Evolutionary conservation across 768 basidiomycete genomes (phyloP).

Genomic region (Gelatoporia subvermispora): DNA sequence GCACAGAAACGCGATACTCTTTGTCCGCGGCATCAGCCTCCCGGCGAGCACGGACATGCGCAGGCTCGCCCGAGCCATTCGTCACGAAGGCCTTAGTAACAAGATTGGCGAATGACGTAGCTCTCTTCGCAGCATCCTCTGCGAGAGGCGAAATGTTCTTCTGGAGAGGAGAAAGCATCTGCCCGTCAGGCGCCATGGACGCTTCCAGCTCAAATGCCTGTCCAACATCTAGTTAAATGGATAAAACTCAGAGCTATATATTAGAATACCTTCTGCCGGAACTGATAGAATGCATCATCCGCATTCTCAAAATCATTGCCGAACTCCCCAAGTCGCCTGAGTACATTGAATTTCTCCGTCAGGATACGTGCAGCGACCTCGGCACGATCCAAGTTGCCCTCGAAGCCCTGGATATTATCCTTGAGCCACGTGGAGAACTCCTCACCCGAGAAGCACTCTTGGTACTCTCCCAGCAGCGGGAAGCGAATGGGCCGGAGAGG

Average conservation of each 20-base stretch:
- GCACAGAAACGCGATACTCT: slow-evolving; percentile 72
- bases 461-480: slow-evolving; percentile 79
- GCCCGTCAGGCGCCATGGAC: slow-evolving; percentile 14
- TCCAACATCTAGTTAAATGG: background rate
- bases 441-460: slow-evolving; percentile 83
- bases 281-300: slow-evolving; percentile 81
- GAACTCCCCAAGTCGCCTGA: slow-evolving; percentile 75
- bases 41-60: slow-evolving; percentile 61
- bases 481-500: slow-evolving; percentile 67
- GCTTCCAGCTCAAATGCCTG: slow-evolving; percentile 61
- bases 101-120: slow-evolving; percentile 62
- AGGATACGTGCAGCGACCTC: slow-evolving; percentile 63
- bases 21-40: slow-evolving; percentile 83
- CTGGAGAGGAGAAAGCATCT: slow-evolving; percentile 22
- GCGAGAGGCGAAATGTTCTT: slow-evolving; percentile 34
- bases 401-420: slow-evolving; percentile 72
- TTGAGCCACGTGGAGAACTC: slow-evolving; percentile 86
- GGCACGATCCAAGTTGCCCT: slow-evolving; percentile 71
- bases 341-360: slow-evolving; percentile 47
- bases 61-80: slow-evolving; percentile 51
- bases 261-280: slow-evolving; percentile 68
- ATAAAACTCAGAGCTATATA: background rate
- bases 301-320: slow-evolving; percentile 77
- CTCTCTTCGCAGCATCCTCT: slow-evolving; percentile 63
- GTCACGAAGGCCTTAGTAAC: slow-evolving; percentile 65